Evolutionary conservation across 345 rosid species (phyloP).

Genomic region (Euphorbia lathyris): DNA sequence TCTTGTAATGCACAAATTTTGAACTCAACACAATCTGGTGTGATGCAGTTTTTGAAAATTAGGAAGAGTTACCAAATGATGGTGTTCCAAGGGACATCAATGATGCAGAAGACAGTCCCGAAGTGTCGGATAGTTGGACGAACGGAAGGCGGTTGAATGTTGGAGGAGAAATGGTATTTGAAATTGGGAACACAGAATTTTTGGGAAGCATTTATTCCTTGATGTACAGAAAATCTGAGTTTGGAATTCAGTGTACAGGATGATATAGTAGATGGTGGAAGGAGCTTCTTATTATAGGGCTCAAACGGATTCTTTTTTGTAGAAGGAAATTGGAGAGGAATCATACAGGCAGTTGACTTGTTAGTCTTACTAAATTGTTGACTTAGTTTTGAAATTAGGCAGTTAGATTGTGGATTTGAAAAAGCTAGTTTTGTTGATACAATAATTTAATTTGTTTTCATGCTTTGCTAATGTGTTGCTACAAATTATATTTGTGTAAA

Average conservation of each 20-base stretch:
- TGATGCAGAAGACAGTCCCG: constrained; percentile 70
- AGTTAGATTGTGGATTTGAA: background rate
- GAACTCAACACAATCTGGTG: background rate
- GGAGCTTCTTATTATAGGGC: background rate
- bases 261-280: background rate
- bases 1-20: background rate
- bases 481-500: background rate
- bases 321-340: background rate
- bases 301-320: constrained; percentile 14
- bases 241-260: constrained; percentile 1
- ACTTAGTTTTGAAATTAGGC: constrained; percentile 8
- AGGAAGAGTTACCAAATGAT: constrained; percentile 66
- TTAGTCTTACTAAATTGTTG: background rate
- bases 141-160: constrained; percentile 20
- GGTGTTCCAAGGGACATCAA: constrained; percentile 77
- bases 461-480: too few species aligned
- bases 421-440: background rate
- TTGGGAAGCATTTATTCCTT: background rate
- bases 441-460: background rate
- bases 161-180: background rate
- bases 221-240: constrained; percentile 2
- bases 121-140: constrained; percentile 29
- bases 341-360: constrained; percentile 4
- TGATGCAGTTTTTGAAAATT: constrained; percentile 39
- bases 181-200: constrained; percentile 6